Evolutionary conservation across 495 filamentous ascomycete species (phyloP), one percentile per base, ranked within the genome.

Genomic region (Tricharina praecox): DNA sequence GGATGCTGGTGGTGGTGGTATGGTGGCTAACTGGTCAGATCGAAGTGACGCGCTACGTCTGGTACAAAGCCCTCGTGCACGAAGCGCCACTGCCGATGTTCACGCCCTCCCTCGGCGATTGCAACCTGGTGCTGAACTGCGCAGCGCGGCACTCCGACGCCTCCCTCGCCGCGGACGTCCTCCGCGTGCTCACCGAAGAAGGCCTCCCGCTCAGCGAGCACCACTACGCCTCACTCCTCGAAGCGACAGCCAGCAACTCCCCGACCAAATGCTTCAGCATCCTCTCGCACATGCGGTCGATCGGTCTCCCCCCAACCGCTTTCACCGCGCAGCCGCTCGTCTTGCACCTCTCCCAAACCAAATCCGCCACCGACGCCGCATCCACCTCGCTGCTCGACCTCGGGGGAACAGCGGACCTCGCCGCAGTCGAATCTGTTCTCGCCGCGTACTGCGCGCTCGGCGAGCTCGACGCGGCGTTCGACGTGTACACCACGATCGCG

Each of bases 191-290:
- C 15, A 70, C 71, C 0, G 60, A 69, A 3, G 68, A 74, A 11
- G 70, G 67, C 1, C 60, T 70, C 18, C 61, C 67, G 28, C 68
- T 83, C 23, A 62, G 68, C 2, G 52, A 68, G 3, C 69, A 78
- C 40, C 82, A 93, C 57, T 93, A 90, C 64, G 82, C 87, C 60
- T 68, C 73, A 23, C 68, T 94, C 13, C 58, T 86, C 16, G 73
- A 81, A 47, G 68, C 76, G 26, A 80, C 92, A 58, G 61, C 71
- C n/a, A 58, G 34, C 20, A 5, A 7, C 35, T 18, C 19, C n/a
- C 19, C 24, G 10, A 18, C 10, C 11, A 20, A 38, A 10, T 74
- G 73, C 1, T 71, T 85, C 20, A 66, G 71, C 25, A 65, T 79
- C 15, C 66, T 90, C 15, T 70, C 71, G 54, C 74, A 82, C 56